Evolutionary conservation across 2,329 filamentous ascomycete species (phyloP).

Genomic region (Cladorrhinum sp.): DNA sequence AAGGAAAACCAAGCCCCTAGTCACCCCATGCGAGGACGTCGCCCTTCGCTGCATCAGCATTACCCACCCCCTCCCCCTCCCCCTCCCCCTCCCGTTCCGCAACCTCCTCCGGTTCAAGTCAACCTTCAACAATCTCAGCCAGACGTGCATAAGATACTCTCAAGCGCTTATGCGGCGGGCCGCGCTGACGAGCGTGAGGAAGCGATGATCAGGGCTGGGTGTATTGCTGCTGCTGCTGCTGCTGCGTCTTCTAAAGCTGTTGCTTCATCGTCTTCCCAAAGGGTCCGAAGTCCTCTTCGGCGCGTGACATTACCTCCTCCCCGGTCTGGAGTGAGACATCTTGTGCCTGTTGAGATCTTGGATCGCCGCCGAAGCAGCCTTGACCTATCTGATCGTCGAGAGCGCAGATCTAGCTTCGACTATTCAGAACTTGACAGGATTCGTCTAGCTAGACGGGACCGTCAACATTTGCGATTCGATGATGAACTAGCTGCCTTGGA

Average conservation of each 20-base stretch:
- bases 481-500: too few species aligned
- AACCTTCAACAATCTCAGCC: background rate
- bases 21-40: background rate
- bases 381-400: background rate
- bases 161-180: slow-evolving; percentile 12
- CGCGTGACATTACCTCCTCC: background rate
- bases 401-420: background rate
- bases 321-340: background rate
- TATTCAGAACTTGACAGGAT: background rate
- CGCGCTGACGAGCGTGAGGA: slow-evolving; percentile 12
- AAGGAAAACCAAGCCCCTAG: background rate
- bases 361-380: background rate
- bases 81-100: background rate
- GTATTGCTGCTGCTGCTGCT: slow-evolving; percentile 1
- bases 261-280: background rate
- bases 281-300: background rate
- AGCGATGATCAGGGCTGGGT: slow-evolving; percentile 14
- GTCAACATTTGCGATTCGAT: too few species aligned
- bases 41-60: background rate
- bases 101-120: background rate
- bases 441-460: too few species aligned
- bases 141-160: slow-evolving; percentile 5
- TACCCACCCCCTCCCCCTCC: slow-evolving; percentile 1
- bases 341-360: background rate
- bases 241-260: background rate